Percentiles rank a stretch among this genome's conserved stretches.
phyloP scores from a whole-genome alignment of 768 basidiomycete species.

The Suillus ampliporus region DNA sequence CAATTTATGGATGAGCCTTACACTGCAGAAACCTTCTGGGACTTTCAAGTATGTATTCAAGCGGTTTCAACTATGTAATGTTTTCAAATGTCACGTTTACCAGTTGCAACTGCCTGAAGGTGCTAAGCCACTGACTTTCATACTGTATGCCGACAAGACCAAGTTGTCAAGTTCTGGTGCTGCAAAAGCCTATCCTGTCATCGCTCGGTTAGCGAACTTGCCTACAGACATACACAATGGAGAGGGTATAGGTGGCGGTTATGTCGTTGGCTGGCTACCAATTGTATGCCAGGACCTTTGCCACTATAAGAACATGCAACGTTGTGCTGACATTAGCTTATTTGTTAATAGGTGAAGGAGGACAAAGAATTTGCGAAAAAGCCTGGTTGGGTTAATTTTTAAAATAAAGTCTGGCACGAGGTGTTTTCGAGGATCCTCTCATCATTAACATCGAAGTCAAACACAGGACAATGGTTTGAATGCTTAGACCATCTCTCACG shows the following conservation, averaged over 20 bases:
- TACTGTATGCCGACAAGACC: conserved; percentile 48
- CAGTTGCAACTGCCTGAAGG: neutral
- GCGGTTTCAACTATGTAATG: neutral
- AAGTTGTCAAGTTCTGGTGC: conserved; percentile 45
- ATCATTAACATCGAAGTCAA: neutral
- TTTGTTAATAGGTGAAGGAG: neutral
- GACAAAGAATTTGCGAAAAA: neutral
- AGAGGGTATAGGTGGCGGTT: conserved; percentile 38
- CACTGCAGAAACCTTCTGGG: conserved; percentile 43
- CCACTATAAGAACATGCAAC: too few relatives aligned
- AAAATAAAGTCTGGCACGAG: neutral
- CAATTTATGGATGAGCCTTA: conserved; percentile 43
- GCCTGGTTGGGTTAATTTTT: neutral
- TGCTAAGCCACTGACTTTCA: conserved; percentile 36
- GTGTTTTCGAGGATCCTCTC: neutral
- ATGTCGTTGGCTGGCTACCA: conserved; percentile 45
- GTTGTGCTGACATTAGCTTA: neutral
- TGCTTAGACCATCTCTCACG: neutral
- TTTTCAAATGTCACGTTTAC: neutral
- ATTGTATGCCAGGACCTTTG: conserved; percentile 31
- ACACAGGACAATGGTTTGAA: neutral
- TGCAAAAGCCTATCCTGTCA: conserved; percentile 43
- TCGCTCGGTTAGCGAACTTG: conserved; percentile 40
- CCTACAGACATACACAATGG: conserved; percentile 40
- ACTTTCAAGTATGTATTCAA: conserved; percentile 38